These are phyloP conservation scores for Chaetoceros muelleri DNA, from an alignment of 108 stramenopile genomes.

Conservation along the genomic window DNA sequence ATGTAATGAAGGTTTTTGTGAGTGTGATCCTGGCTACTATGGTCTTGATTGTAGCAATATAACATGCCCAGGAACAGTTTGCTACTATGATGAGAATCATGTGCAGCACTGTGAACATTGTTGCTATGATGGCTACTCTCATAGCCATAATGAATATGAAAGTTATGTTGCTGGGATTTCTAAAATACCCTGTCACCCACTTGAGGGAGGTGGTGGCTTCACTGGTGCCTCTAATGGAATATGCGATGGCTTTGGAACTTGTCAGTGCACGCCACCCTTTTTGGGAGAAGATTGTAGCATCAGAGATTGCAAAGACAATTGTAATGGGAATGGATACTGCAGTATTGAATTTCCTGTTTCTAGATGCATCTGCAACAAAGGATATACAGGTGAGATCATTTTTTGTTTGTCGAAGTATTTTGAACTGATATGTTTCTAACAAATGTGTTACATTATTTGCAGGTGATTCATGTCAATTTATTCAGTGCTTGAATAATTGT, in stretches of 20 bases:
- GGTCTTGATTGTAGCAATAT: conserved; percentile 76
- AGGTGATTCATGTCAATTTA: conserved; percentile 44
- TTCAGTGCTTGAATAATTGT: conserved; percentile 78
- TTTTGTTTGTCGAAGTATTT: no score
- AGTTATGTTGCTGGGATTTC: conserved; percentile 23
- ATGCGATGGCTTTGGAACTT: conserved; percentile 81
- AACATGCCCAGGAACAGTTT: conserved; percentile 77
- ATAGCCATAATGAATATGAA: conserved; percentile 21
- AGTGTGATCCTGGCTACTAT: conserved; percentile 66
- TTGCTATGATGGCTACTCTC: conserved; percentile 56
- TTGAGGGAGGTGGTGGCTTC: conserved; percentile 13
- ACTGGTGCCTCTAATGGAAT: conserved; percentile 68
- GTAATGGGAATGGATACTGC: conserved; percentile 79
- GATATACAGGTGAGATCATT: conserved; percentile 42
- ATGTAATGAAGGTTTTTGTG: conserved; percentile 66
- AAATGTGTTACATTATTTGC: conserved; percentile 51
- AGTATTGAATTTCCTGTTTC: conserved; percentile 75
- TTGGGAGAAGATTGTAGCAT: conserved; percentile 69
- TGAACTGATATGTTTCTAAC: conserved; percentile 80
- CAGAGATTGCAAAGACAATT: conserved; percentile 60
- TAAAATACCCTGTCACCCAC: conserved; percentile 41
- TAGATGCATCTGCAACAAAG: conserved; percentile 73
- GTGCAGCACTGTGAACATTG: conserved; percentile 63
- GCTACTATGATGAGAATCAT: conserved; percentile 50
- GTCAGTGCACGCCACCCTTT: conserved; percentile 84